Base-by-base conservation (phyloP, 108 stramenopile genomes). In the Mayamaea pseudoterrestris region DNA sequence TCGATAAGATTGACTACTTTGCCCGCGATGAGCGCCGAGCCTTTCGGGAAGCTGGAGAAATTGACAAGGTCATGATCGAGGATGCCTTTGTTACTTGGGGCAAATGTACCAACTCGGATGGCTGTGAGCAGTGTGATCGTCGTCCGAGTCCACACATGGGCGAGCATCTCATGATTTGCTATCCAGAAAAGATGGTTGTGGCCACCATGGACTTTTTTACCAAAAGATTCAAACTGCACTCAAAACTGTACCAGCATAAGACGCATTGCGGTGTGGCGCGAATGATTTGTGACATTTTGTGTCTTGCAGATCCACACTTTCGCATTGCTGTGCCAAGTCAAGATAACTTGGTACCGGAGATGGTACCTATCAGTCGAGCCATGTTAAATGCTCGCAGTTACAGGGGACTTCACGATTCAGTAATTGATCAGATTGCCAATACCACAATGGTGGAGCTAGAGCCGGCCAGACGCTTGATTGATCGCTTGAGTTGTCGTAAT, bases 1-100 rank as follows among this genome's bases (percentile, higher is more conserved):
- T 93, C 12, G 95, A 96, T 53, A 96, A 96, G 44, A 71, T 93
- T 21, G 95, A 96, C 57, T 96, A 96, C 58, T 90, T 85, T 50
- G 80, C 83, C 17, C 54, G 94, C 31, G 94, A 96, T 65, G 41
- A 50, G 30, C 46, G 61, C 24, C 72, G 71, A 24, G 55, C 54
- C 39, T 46, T 71, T 29, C 44, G 48, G 8, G 45, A 35, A 16
- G 39, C 49, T 21, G 79, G 67, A n/a, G 47, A 72, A 29, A 52
- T 77, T 31, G 64, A 78, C 23, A 22, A 51, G 3, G 47, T 53
- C 16, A 41, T 91, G 17, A 63, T 86, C 18, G 68, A 85, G 21
- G 80, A 91, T 30, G 78, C 80, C 5, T 51, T 58, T 21, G 73
- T 90, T 5, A 83, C 88, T 11, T 65, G 68, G 63, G 83, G 62